Percentiles rank a stretch among this genome's conserved stretches.
Conservation (phyloP, 805 yeast genomes). For the Candida ortonii region DNA sequence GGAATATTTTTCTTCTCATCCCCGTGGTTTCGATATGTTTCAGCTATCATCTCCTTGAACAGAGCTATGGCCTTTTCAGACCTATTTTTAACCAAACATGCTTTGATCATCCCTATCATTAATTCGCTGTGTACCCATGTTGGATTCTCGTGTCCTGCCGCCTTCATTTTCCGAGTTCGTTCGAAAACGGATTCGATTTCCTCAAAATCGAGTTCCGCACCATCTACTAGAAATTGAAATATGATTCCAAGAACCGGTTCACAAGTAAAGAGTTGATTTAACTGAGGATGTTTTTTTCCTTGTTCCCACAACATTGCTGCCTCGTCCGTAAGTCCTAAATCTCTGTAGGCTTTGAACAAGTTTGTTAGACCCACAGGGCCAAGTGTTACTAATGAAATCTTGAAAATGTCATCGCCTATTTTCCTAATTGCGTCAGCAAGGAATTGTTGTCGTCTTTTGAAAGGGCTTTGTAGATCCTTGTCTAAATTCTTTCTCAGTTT, state of each 20-base stretch:
- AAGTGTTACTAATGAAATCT: conserved; percentile 28
- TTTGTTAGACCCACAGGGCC: conserved; percentile 55
- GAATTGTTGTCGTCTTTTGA: conserved; percentile 45
- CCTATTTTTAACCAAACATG: conserved; percentile 62
- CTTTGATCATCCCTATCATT: conserved; percentile 68
- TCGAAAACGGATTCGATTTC: conserved; percentile 58
- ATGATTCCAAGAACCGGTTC: conserved; percentile 68
- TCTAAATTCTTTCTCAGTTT: conserved; percentile 56
- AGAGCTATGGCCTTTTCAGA: conserved; percentile 59
- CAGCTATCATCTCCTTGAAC: conserved; percentile 56
- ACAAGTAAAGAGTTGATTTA: conserved; percentile 47
- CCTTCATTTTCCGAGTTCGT: conserved; percentile 29
- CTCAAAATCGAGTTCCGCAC: conserved; percentile 54
- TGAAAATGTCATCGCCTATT: conserved; percentile 45
- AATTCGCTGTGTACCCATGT: conserved; percentile 41
- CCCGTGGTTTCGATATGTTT: conserved; percentile 36
- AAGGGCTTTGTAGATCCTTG: conserved; percentile 49
- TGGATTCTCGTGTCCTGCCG: conserved; percentile 4
- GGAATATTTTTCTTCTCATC: conserved; percentile 22
- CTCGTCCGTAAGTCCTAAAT: conserved; percentile 56
- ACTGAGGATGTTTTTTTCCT: conserved; percentile 43
- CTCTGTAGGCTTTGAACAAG: conserved; percentile 54
- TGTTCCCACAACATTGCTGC: conserved; percentile 66
- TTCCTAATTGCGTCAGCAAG: conserved; percentile 43
- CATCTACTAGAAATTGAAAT: conserved; percentile 62